A percentile compares a stretch with the other conserved stretches of the same genome.
phyloP scores from a whole-genome alignment of 306 rosid species.

The Styphnolobium japonicum region DNA sequence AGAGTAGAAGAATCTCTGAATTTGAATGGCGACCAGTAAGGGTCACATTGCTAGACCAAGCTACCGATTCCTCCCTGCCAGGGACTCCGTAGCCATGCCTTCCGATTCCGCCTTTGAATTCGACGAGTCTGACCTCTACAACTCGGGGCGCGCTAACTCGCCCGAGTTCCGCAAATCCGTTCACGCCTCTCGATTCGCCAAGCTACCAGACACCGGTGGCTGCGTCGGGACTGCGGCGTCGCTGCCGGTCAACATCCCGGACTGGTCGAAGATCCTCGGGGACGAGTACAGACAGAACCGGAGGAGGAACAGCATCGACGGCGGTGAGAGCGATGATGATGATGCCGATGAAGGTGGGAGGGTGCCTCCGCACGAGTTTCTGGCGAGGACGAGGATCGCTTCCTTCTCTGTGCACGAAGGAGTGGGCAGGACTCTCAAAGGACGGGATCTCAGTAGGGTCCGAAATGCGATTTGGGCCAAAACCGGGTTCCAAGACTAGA shows the following conservation, averaged over 20 bases:
- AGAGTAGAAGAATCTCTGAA: no score
- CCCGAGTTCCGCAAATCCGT: slow-evolving; percentile 59
- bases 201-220: no score
- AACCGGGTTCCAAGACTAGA: slow-evolving; percentile 75
- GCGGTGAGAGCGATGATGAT: slow-evolving; percentile 17
- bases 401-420: slow-evolving; percentile 93
- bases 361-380: slow-evolving; percentile 86
- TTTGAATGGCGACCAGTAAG: slow-evolving; percentile 49
- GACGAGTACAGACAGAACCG: slow-evolving; percentile 54
- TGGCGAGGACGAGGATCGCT: slow-evolving; percentile 77
- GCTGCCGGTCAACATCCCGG: slow-evolving; percentile 74
- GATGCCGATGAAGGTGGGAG: slow-evolving; percentile 33
- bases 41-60: slow-evolving; percentile 40
- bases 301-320: slow-evolving; percentile 21
- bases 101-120: slow-evolving; percentile 65
- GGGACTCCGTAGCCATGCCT: slow-evolving; percentile 27
- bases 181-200: slow-evolving; percentile 25
- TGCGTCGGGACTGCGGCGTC: slow-evolving; percentile 51
- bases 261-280: slow-evolving; percentile 86
- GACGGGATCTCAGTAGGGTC: slow-evolving; percentile 88
- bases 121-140: slow-evolving; percentile 75
- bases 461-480: slow-evolving; percentile 88
- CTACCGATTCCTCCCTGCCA: slow-evolving; percentile 53
- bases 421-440: slow-evolving; percentile 81
- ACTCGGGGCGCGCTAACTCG: slow-evolving; percentile 45